Percentiles rank a stretch among this genome's conserved stretches.
phyloP scores from a whole-genome alignment of 805 yeast species.

The Candida quercuum region DNA sequence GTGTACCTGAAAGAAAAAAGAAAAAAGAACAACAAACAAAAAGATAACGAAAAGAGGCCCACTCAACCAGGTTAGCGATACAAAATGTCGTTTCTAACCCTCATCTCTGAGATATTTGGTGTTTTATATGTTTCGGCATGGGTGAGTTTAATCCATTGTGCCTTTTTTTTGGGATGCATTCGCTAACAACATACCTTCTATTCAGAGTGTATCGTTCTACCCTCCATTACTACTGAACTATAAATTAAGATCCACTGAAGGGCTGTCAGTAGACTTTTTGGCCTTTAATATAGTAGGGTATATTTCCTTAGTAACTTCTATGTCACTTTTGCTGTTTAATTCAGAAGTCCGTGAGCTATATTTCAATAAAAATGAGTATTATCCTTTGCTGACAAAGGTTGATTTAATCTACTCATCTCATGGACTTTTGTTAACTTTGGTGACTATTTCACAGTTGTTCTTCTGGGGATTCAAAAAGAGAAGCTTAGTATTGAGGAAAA shows the following conservation, averaged over 20 bases:
- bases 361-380: conserved; percentile 24
- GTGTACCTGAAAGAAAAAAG: not conserved
- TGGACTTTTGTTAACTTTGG: conserved; percentile 36
- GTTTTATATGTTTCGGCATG: conserved; percentile 34
- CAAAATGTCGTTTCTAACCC: conserved; percentile 5
- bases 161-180: not conserved
- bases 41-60: not conserved
- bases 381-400: conserved; percentile 37
- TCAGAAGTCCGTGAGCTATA: conserved; percentile 28
- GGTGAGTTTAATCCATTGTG: conserved; percentile 20
- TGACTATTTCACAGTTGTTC: conserved; percentile 36
- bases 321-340: conserved; percentile 36
- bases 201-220: conserved; percentile 42
- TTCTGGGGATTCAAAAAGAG: conserved; percentile 23
- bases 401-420: conserved; percentile 45
- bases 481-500: conserved; percentile 9
- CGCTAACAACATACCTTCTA: conserved; percentile 2
- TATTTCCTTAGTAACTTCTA: conserved; percentile 35
- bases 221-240: conserved; percentile 41
- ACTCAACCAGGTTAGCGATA: not conserved
- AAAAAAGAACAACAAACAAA: not conserved
- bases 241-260: conserved; percentile 37
- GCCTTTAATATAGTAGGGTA: conserved; percentile 44
- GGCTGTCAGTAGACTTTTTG: conserved; percentile 44
- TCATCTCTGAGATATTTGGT: conserved; percentile 25